Conservation (phyloP, 1,139 yeast genomes). For the Suhomyces kunorum region DNA sequence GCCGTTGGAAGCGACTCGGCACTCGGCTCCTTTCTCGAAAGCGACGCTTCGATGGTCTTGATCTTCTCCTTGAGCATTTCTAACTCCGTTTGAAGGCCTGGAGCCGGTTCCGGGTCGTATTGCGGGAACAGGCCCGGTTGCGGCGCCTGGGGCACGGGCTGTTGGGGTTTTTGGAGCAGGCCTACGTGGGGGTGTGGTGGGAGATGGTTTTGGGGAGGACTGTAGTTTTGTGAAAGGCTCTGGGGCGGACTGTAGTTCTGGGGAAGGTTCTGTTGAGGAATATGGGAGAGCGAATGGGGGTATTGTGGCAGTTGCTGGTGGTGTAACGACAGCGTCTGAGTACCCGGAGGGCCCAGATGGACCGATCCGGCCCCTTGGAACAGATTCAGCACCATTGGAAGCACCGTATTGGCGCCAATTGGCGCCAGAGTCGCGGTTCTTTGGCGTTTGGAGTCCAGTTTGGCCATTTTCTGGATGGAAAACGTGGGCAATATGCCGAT, state of each 20-base stretch:
- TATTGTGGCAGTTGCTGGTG: neutral
- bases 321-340: neutral
- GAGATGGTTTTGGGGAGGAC: neutral
- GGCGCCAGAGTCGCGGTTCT: neutral
- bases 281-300: neutral
- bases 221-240: too few species aligned
- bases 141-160: too few species aligned
- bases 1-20: neutral
- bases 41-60: constrained; percentile 43
- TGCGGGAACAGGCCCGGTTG: neutral
- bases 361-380: too few species aligned
- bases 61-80: constrained; percentile 42
- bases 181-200: neutral
- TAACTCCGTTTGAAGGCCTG: constrained; percentile 14
- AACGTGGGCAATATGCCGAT: constrained; percentile 18
- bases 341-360: neutral
- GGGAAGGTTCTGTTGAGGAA: neutral
- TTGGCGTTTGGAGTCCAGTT: constrained; percentile 2
- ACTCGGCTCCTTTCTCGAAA: constrained; percentile 18
- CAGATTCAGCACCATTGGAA: neutral
- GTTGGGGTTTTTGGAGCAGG: too few species aligned
- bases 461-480: constrained; percentile 14
- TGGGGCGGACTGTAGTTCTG: neutral
- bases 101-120: constrained; percentile 1
- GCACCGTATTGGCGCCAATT: neutral